These are phyloP conservation scores for Ilex paraguariensis DNA, from an alignment of 305 asterid genomes.

Conservation along the genomic window DNA sequence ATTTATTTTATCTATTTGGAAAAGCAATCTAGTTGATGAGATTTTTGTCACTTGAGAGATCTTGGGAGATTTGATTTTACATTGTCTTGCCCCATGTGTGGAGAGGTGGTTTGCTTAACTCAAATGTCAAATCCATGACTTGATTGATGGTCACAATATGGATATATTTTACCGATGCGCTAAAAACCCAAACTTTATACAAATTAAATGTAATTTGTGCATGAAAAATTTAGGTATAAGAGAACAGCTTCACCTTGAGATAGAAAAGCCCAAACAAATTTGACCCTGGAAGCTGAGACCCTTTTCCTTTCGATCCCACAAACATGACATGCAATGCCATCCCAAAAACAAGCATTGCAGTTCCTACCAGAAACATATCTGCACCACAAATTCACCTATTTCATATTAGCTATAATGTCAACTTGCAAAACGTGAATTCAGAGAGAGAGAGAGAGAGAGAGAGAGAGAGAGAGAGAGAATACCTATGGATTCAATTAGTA, in stretches of 20 bases:
- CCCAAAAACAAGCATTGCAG: constrained; percentile 75
- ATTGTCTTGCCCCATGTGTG: too few relatives aligned
- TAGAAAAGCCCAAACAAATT: constrained; percentile 18
- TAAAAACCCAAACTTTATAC: too few relatives aligned
- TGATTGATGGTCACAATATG: too few relatives aligned
- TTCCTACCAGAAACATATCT: constrained; percentile 83
- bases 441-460: not conserved
- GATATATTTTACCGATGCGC: too few relatives aligned
- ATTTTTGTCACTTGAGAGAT: too few relatives aligned
- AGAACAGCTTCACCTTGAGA: constrained; percentile 25
- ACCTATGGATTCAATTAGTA: constrained; percentile 72
- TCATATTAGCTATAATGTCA: not conserved
- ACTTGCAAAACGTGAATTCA: not conserved
- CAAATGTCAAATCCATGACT: too few relatives aligned
- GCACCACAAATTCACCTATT: constrained; percentile 9
- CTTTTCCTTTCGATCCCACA: constrained; percentile 37
- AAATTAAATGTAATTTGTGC: too few relatives aligned
- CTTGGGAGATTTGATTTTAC: too few relatives aligned
- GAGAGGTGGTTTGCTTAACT: too few relatives aligned
- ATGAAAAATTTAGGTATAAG: too few relatives aligned
- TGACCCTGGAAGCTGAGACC: constrained; percentile 18
- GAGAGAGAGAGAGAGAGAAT: constrained; percentile 1
- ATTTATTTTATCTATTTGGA: too few relatives aligned
- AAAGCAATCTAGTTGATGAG: too few relatives aligned
- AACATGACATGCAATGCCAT: constrained; percentile 62